Base-by-base conservation (phyloP, 805 yeast species). In the Candida schatavii region DNA sequence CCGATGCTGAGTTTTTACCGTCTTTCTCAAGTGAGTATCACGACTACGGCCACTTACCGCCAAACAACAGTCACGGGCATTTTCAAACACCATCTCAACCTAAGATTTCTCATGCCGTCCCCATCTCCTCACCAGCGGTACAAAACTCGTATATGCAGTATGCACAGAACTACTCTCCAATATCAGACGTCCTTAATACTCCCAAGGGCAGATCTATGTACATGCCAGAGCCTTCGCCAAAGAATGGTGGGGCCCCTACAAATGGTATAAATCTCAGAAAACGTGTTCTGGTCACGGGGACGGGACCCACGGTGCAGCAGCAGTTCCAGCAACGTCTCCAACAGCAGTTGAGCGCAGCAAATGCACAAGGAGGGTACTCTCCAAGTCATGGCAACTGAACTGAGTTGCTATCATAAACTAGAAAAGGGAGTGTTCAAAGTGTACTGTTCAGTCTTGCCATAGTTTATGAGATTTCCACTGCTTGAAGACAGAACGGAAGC, bases 1-100 rank as follows among this genome's bases (percentile, higher is more conserved):
- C 84, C 50, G 91, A 85, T 58, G 56, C 75, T 39, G 90, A 82
- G 62, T 85, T 85, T 43, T 52, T 64, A 36, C 69, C 69, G 4
- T 48, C 53, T 31, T 53, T 64, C 21, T 30, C 44, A 26, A 22
- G 28, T n/a, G 47, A 41, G 15, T 32, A 33, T 17, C n/a, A n/a
- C n/a, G 37, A 33, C 29, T 40, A 32, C 23, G 35, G 17, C 20
- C 19, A 18, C 27, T 19, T 11, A 21, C 37, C 4, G 36, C 38
- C 27, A 38, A 41, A 23, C 27, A 23, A 23, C 27, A 23, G 7
- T 11, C 27, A 7, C 7, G 27, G 10, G 10, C 27, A 23, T 11
- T 31, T 17, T 13, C 13, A 18, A 20, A 20, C 15, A 15, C 5
- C 18, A 11, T 15, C 35, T 4, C 15, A 10, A 4, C 35, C 35